Base-by-base conservation (phyloP, 2,329 filamentous ascomycete species). In the Diaporthe sp. region DNA sequence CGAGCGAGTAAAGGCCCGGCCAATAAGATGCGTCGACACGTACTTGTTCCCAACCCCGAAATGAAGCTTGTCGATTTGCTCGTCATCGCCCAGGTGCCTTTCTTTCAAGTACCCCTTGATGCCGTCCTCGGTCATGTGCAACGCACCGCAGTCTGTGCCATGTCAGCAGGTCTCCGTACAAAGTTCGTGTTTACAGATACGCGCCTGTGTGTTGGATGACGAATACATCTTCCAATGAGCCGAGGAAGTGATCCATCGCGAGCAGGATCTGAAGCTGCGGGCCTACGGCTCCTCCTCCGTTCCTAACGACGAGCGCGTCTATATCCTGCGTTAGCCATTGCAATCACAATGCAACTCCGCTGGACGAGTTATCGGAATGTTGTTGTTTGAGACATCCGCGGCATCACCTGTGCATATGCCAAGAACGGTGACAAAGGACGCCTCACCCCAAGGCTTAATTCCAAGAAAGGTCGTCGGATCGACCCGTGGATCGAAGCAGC, bases 41-140 rank as follows among this genome's bases (percentile, higher is more conserved):
- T 28, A 74, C 61, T 7, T n/a, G 19, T 34, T 28, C 1, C 62
- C 39, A 39, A 68, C 34, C 10, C 10, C 49, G 31, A 74, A 74
- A 10, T 34, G 25, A 15, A 74, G 72, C 60, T 37, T n/a, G n/a
- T 57, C 25, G 4, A 68, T 46, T 7, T 55, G 37, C 49, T 74
- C 39, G 31, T 74, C 61, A 19, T 25, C 44, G 2, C 72, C 61
- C 22, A 57, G 17, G 72, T 74, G 72, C 3, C 42, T 37, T 9
- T 74, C 25, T 25, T 49, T 74, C 28, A 74, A 22, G 9, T 74
- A 65, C 2, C 44, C 37, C 19, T 68, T 67, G 39, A 74, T 49
- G 31, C 28, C 61, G 25, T 55, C 46, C 8, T 58, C 51, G 2
- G 25, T 57, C n/a, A 74, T 46, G 22, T 58, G 39, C 60, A 74